phyloP scores from a whole-genome alignment of 495 filamentous ascomycete species.

The Neurospora sp. region DNA sequence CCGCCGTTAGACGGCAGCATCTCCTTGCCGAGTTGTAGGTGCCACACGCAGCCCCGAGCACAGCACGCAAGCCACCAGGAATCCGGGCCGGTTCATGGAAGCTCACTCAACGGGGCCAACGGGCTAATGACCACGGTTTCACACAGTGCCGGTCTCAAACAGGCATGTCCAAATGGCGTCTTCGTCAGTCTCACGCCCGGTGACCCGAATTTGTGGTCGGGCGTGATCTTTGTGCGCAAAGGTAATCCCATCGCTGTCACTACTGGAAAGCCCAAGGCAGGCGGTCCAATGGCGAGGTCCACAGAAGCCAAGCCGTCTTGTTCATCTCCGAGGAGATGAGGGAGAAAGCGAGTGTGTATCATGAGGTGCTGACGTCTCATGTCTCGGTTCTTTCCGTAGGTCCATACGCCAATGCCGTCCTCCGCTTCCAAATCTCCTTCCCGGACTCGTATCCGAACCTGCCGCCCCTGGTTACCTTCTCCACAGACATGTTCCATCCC shows the following conservation, averaged over 20 bases:
- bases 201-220: slow-evolving; percentile 71
- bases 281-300: background rate
- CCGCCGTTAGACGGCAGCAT: slow-evolving; percentile 44
- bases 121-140: slow-evolving; percentile 6
- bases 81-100: background rate
- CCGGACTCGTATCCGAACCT: slow-evolving; percentile 67
- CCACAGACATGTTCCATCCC: slow-evolving; percentile 89
- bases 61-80: background rate
- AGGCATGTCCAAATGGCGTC: slow-evolving; percentile 70
- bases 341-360: background rate
- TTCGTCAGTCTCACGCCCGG: slow-evolving; percentile 78
- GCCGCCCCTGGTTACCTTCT: slow-evolving; percentile 77
- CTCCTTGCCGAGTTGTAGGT: slow-evolving; percentile 70
- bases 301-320: background rate
- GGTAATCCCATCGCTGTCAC: slow-evolving; percentile 35
- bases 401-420: slow-evolving; percentile 76
- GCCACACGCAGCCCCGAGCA: background rate
- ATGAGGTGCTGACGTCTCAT: background rate
- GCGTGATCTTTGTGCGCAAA: slow-evolving; percentile 82
- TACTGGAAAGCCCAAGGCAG: background rate
- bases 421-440: slow-evolving; percentile 85
- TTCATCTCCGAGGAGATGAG: background rate
- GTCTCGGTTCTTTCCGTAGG: slow-evolving; percentile 37
- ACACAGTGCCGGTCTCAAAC: slow-evolving; percentile 65
- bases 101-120: background rate